Evolutionary conservation across 2,329 filamentous ascomycete species (phyloP), one percentile per base, ranked within the genome.

Genomic region (Penicillium frequentans): DNA sequence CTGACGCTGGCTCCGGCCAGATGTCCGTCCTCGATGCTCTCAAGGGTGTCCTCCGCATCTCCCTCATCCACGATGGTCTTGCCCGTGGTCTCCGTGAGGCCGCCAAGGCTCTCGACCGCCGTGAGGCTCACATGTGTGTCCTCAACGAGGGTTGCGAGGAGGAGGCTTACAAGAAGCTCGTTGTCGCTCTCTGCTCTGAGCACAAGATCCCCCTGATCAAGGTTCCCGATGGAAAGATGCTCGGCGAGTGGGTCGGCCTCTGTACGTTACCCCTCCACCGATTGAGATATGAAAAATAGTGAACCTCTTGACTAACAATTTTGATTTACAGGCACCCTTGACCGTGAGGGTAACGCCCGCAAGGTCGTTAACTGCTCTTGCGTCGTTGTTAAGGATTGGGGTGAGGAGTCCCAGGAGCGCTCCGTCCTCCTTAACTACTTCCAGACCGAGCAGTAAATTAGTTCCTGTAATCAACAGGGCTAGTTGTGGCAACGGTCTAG

Each of bases 291-390:
- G 19, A 21, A 42, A 19, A 26, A 26, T 26, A 1, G 24, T 26
- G 24, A 26, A 26, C 24, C 2, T 26, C 2, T 26, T 7, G 2
- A 26, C 52, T 57, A 65, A 69, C 51, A 2, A 49, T 49, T 45
- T 43, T 35, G 48, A 50, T 44, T 48, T 50, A 65, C 61, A 97
- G 93, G 93, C 84, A 93, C 97, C 73, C 88, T 99, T 75, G 95
- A 99, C 85, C 93, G 95, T 77, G 95, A 99, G 84, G 95, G 95
- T 74, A 99, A 99, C 83, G 92, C 95, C 75, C 91, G 95, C 83
- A 99, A 99, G 90, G 93, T 99, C 71, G 95, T 99, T 85, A 99
- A 99, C 90, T 99, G 95, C 92, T 98, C 93, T 77, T 98, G 95
- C 86, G 95, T 99, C 75, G 95, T 99, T 64, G 95, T 99, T 76